Base-by-base conservation (phyloP, 352 stramenopile genomes). In the Phytophthora sansomeana region DNA sequence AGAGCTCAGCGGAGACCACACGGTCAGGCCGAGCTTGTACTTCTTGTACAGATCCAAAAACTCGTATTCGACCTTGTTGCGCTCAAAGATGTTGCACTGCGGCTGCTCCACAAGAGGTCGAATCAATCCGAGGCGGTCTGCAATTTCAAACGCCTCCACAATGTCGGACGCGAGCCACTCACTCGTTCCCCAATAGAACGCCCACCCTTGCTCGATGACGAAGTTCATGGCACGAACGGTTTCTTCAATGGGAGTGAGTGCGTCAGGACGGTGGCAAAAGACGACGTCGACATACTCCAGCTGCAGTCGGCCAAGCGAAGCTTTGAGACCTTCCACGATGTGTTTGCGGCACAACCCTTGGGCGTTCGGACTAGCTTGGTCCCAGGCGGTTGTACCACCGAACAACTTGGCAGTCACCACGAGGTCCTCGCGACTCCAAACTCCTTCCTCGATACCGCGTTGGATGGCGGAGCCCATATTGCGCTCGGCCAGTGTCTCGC, bases 141-240 rank as follows among this genome's bases (percentile, higher is more conserved):
- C 68, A 46, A 83, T 77, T 48, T 63, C 62, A 28, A 64, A 78
- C 30, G 75, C 80, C 51, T 83, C 75, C 21, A 62, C 77, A 35
- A 90, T 85, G 53, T 90, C 72, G 19, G 76, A 53, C 16, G 81
- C 63, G 50, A 54, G 75, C 81, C 81, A 90, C 55, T 90, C 81
- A 51, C 69, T 83, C 21, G 44, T 52, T 21, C 80, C 81, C 81
- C 81, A 90, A 47, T 78, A 75, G 28, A 78, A 82, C 4, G 80
- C 79, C 59, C 74, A 83, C 51, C 81, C 81, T 38, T 78, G 57
- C 41, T 82, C 52, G 5, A 92, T 80, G 16, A 91, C 35, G 32
- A 78, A 77, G 53, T 71, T 87, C 78, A 91, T 89, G 46, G 78
- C 77, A 36, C 81, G 75, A 26, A 90, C 68, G 3, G 63, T 86